phyloP scores from a whole-genome alignment of 495 filamentous ascomycete species.

The Xylaria scruposa region DNA sequence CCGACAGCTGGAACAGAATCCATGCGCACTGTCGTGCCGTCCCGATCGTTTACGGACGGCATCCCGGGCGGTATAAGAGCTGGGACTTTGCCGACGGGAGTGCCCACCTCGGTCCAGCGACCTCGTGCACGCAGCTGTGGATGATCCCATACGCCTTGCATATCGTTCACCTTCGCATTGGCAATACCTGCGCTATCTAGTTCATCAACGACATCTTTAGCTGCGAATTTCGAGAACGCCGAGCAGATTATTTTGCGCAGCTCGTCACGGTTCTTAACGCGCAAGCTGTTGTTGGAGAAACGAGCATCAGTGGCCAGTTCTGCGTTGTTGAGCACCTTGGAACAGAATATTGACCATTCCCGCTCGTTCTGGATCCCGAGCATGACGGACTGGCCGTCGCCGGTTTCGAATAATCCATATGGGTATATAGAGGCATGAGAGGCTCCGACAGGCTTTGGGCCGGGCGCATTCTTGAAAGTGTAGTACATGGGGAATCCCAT shows the following conservation, averaged over 20 bases:
- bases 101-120: constrained; percentile 55
- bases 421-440: constrained; percentile 60
- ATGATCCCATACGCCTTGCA: constrained; percentile 59
- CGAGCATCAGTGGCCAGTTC: background rate
- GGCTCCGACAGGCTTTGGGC: constrained; percentile 51
- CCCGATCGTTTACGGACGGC: background rate
- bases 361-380: constrained; percentile 61
- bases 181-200: constrained; percentile 40
- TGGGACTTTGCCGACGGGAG: constrained; percentile 47
- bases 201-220: background rate
- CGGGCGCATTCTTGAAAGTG: constrained; percentile 47
- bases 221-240: background rate
- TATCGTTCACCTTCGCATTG: constrained; percentile 59
- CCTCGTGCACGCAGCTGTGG: constrained; percentile 53
- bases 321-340: constrained; percentile 34
- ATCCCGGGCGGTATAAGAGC: constrained; percentile 50
- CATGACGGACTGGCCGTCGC: constrained; percentile 57
- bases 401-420: constrained; percentile 59
- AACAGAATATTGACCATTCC: constrained; percentile 58
- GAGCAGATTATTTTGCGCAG: background rate
- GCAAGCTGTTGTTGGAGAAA: background rate
- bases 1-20: background rate
- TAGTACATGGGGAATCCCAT: constrained; percentile 64
- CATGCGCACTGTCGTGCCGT: background rate
- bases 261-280: constrained; percentile 2